Conservation (phyloP, 331 rosid genomes). For the Malus hybrid region DNA sequence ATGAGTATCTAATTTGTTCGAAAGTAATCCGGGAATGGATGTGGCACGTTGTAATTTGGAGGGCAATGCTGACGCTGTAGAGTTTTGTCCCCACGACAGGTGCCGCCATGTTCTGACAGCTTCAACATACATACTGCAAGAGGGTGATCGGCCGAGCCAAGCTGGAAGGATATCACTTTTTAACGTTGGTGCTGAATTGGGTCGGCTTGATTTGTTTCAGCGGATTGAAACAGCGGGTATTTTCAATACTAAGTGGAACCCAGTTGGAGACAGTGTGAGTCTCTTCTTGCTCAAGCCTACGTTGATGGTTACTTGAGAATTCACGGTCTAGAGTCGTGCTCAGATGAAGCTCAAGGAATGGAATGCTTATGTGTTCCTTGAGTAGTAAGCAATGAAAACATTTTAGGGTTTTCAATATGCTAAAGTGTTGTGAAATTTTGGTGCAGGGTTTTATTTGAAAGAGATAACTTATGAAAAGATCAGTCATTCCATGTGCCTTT, state of each 20-base stretch:
- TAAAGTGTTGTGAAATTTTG: neutral
- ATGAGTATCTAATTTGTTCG: neutral
- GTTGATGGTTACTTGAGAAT: conserved; percentile 77
- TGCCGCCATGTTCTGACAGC: conserved; percentile 58
- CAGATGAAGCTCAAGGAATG: conserved; percentile 50
- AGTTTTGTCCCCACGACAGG: conserved; percentile 62
- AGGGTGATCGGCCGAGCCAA: conserved; percentile 55
- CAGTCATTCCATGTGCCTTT: conserved; percentile 67
- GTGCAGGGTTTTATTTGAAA: conserved; percentile 41
- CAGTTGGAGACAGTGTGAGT: conserved; percentile 27
- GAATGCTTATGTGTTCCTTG: neutral
- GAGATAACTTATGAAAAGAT: conserved; percentile 46
- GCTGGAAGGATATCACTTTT: conserved; percentile 73
- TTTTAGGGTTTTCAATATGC: neutral
- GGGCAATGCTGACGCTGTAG: conserved; percentile 83
- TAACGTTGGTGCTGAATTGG: conserved; percentile 27
- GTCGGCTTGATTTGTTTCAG: conserved; percentile 35
- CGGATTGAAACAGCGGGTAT: conserved; percentile 49
- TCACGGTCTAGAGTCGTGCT: conserved; percentile 31
- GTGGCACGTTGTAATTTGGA: conserved; percentile 61
- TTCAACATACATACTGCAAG: conserved; percentile 71
- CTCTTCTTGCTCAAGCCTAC: conserved; percentile 68
- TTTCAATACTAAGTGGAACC: conserved; percentile 79
- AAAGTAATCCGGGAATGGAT: conserved; percentile 38
- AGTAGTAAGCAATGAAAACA: neutral